phyloP scores from a whole-genome alignment of 2,329 filamentous ascomycete genomes.

The Ceratocystis papillata region DNA sequence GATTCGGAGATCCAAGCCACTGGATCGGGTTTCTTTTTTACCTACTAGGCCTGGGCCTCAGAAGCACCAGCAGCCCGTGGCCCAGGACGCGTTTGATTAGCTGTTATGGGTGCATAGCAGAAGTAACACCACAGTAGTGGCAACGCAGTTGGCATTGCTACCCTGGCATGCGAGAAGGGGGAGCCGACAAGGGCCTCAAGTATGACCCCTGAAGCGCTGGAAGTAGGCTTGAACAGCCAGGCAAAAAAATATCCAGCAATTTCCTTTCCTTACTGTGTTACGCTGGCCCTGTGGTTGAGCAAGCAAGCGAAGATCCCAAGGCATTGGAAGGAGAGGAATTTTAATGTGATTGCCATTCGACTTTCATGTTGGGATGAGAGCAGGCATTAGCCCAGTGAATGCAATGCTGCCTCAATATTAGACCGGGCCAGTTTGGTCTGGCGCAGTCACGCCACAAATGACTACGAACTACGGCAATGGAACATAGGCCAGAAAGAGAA shows the following conservation, averaged over 20 bases:
- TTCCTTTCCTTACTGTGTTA: conserved; percentile 4
- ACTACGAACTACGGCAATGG: neutral
- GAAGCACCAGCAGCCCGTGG: neutral
- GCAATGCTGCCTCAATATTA: neutral
- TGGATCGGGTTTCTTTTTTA: conserved; percentile 3
- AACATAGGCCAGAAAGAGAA: neutral
- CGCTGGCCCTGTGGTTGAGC: neutral
- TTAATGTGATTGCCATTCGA: conserved; percentile 13
- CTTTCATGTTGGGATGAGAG: neutral
- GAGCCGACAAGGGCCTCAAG: neutral
- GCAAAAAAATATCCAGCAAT: neutral
- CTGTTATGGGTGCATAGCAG: neutral
- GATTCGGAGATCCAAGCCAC: conserved; percentile 19
- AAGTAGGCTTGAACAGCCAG: neutral
- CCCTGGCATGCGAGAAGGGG: neutral
- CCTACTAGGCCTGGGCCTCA: conserved; percentile 2
- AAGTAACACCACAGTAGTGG: conserved; percentile 1
- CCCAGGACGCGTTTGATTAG: neutral
- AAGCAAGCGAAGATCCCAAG: neutral
- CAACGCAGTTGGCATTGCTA: neutral
- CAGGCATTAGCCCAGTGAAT: neutral
- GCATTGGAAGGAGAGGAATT: neutral
- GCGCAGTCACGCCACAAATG: neutral
- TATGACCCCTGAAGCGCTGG: neutral
- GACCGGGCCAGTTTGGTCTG: neutral